Base-by-base conservation (phyloP, 495 filamentous ascomycete species). In the Trichodelitschia bisporula region DNA sequence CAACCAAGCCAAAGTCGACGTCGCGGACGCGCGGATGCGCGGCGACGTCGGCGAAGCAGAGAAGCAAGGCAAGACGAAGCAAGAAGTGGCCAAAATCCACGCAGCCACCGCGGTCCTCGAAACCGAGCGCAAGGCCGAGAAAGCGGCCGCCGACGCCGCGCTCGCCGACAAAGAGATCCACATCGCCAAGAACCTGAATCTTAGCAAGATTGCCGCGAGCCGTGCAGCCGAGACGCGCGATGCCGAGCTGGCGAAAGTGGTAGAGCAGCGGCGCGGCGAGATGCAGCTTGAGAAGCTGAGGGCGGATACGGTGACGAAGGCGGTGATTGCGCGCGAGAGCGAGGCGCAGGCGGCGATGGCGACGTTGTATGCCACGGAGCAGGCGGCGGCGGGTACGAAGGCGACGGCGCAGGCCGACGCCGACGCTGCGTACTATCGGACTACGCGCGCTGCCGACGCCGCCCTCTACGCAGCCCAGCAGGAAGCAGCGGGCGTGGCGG, bases 41-140 rank as follows among this genome's bases (percentile, higher is more conserved):
- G 77, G 77, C 45, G 70, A 76, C 38, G 72, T 82, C 18, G 77
- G 77, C 26, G 76, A 83, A 49, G 67, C 75, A 21, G 63, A 78
- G 43, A 69, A 77, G 38, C 62, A 68, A 38, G 76, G 77, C 33
- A 59, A 70, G 41, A 70, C 75, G 30, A 75, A 77, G 40, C 71
- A 77, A 33, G 71, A 77, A 38, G 74, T 83, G 26, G 70, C 72
- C 32, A 79, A 76, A 51, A 83, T 86, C 41, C 62, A 79, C 40
- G 76, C 74, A 34, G 66, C 72, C 30, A 80, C 74, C 15, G 76
- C 77, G 1, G 76, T 82, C 3, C 62, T 72, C 30, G 77, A 83
- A 53, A 83, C 77, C 3, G 63, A 80, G 41, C 70, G 77, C 34
- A 77, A 80, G 39, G 66, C 69, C 28, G 74, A 83, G 53, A 75